phyloP scores from a whole-genome alignment of 768 basidiomycete genomes.

The Steccherinum ochraceum region DNA sequence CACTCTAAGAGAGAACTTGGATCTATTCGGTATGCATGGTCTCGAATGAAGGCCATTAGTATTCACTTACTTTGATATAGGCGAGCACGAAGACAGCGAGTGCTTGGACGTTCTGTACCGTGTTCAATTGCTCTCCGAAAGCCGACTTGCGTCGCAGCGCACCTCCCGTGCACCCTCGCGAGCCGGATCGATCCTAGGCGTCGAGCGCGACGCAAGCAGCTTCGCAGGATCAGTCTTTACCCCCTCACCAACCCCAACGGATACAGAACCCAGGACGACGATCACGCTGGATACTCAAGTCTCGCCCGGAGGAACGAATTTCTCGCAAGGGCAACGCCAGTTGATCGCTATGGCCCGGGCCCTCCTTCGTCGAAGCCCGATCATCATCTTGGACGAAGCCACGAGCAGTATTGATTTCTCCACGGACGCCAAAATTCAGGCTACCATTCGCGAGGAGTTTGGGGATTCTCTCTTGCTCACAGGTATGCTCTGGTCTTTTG shows the following conservation, averaged over 20 bases:
- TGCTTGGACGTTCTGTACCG: slow-evolving; percentile 76
- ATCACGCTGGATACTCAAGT: slow-evolving; percentile 74
- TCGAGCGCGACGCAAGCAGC: slow-evolving; percentile 28
- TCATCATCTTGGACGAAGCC: slow-evolving; percentile 79
- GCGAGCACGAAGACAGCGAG: slow-evolving; percentile 72
- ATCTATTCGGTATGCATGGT: slow-evolving; percentile 52
- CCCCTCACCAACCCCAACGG: slow-evolving; percentile 32
- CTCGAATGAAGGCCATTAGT: not conserved
- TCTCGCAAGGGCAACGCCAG: slow-evolving; percentile 90
- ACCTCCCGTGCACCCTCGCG: slow-evolving; percentile 44
- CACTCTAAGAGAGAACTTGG: slow-evolving; percentile 67
- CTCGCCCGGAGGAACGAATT: slow-evolving; percentile 82
- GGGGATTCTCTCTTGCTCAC: slow-evolving; percentile 66
- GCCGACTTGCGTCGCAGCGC: slow-evolving; percentile 39
- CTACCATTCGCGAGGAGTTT: slow-evolving; percentile 84
- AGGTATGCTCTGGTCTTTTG: slow-evolving; percentile 36
- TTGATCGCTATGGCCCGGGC: slow-evolving; percentile 84
- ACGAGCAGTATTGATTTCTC: slow-evolving; percentile 84
- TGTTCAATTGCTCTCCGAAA: slow-evolving; percentile 67
- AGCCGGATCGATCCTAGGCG: slow-evolving; percentile 34
- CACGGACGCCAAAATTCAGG: slow-evolving; percentile 87
- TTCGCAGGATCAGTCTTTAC: slow-evolving; percentile 19
- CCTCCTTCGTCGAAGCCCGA: slow-evolving; percentile 59
- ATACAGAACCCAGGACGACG: slow-evolving; percentile 47
- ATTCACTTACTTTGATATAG: slow-evolving; percentile 24